Evolutionary conservation across 2,329 filamentous ascomycete genomes (phyloP).

Genomic region (Monilinia polystroma): DNA sequence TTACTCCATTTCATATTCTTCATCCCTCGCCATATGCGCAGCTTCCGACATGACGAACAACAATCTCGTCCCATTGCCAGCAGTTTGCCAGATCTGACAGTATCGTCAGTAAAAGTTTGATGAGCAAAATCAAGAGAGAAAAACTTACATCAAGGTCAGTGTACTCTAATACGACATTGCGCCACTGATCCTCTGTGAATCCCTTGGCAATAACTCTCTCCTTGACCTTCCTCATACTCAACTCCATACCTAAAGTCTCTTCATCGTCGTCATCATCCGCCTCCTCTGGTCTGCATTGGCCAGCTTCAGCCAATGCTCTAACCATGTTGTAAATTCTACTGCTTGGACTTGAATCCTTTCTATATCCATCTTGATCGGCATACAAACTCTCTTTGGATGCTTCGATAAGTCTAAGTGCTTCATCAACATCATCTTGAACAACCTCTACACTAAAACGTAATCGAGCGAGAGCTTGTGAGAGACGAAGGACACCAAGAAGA

Average conservation of each 20-base stretch:
- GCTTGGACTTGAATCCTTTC: conserved; percentile 73
- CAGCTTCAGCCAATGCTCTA: conserved; percentile 79
- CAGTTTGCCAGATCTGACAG: conserved; percentile 72
- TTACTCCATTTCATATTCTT: conserved; percentile 34
- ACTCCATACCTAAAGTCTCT: conserved; percentile 60
- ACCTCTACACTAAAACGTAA: conserved; percentile 85
- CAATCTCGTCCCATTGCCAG: conserved; percentile 66
- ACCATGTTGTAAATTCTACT: conserved; percentile 95
- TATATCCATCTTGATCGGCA: conserved; percentile 59
- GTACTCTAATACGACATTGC: conserved; percentile 85
- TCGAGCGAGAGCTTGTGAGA: conserved; percentile 89
- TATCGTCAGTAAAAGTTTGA: not conserved
- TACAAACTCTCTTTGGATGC: conserved; percentile 91
- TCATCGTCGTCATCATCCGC: conserved; percentile 68
- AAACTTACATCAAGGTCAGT: conserved; percentile 80
- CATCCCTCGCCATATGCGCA: conserved; percentile 42
- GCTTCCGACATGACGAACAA: conserved; percentile 65
- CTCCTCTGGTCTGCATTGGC: conserved; percentile 52
- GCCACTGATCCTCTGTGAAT: conserved; percentile 92
- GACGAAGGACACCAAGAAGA: conserved; percentile 84
- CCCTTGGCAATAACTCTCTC: conserved; percentile 94
- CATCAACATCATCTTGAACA: conserved; percentile 89
- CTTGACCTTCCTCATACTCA: conserved; percentile 84
- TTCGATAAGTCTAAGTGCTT: conserved; percentile 86
- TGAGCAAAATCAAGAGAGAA: conserved; percentile 28